Evolutionary conservation across 2,329 filamentous ascomycete species (phyloP).

Genomic region (Fusarium sp.): DNA sequence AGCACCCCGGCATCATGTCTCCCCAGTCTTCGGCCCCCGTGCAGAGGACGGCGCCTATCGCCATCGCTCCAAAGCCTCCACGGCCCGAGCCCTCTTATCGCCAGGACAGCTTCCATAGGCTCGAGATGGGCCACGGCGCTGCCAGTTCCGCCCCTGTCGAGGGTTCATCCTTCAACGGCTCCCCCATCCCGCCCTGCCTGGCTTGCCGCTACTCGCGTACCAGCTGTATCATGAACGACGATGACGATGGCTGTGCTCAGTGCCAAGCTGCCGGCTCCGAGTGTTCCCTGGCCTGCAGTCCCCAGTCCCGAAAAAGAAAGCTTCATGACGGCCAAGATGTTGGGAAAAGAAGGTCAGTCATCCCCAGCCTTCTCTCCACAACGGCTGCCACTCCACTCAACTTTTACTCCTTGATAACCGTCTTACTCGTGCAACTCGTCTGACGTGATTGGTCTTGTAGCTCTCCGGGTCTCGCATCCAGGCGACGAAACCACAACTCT

Average conservation of each 20-base stretch:
- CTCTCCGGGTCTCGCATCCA: constrained; percentile 65
- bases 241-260: constrained; percentile 79
- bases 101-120: constrained; percentile 60
- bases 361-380: constrained; percentile 13
- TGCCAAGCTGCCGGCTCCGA: constrained; percentile 83
- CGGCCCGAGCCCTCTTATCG: constrained; percentile 56
- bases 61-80: constrained; percentile 72
- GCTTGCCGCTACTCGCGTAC: constrained; percentile 79
- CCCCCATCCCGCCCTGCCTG: constrained; percentile 71
- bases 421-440: constrained; percentile 44
- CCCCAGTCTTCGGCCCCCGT: constrained; percentile 59
- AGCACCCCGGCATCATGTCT: constrained; percentile 59
- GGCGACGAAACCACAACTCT: constrained; percentile 65
- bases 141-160: constrained; percentile 62
- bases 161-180: constrained; percentile 55
- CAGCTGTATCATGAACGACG: constrained; percentile 80
- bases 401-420: constrained; percentile 34
- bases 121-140: constrained; percentile 63
- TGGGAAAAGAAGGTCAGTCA: constrained; percentile 76
- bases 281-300: constrained; percentile 82
- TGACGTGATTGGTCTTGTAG: constrained; percentile 65
- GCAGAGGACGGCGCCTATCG: constrained; percentile 72
- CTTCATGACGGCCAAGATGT: constrained; percentile 73
- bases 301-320: constrained; percentile 84
- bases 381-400: constrained; percentile 34